phyloP scores from a whole-genome alignment of 306 rosid species.

The Pueraria montana region DNA sequence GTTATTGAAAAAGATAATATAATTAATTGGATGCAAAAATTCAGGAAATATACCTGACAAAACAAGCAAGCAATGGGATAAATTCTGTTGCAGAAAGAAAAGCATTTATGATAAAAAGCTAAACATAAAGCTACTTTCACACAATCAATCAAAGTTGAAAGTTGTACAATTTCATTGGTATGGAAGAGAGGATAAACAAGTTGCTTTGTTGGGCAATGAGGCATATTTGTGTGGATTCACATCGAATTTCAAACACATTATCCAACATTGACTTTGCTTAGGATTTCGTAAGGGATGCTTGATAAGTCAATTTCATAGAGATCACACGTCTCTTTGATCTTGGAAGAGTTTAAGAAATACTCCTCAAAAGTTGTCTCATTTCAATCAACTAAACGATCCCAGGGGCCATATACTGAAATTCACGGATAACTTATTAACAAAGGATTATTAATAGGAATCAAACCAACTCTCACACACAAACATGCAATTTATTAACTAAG shows the following conservation, averaged over 20 bases:
- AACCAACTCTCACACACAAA: too few species aligned
- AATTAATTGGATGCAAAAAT: not conserved
- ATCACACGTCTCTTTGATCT: conserved; percentile 15
- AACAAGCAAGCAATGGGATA: not conserved
- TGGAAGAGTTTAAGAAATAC: not conserved
- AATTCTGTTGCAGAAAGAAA: not conserved
- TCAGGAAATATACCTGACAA: not conserved
- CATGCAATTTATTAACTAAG: too few species aligned
- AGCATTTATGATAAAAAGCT: not conserved
- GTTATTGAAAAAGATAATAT: not conserved
- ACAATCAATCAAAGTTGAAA: conserved; percentile 22
- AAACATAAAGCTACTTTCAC: conserved; percentile 3
- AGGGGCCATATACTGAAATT: too few species aligned
- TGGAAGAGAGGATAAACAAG: conserved; percentile 14
- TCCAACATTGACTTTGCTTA: conserved; percentile 26
- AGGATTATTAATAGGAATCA: too few species aligned
- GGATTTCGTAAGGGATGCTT: conserved; percentile 8
- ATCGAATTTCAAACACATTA: conserved; percentile 45
- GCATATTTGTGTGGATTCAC: conserved; percentile 49
- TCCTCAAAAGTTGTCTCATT: not conserved
- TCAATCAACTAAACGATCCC: not conserved
- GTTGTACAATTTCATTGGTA: not conserved
- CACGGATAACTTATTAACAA: too few species aligned
- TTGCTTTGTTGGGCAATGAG: conserved; percentile 23
- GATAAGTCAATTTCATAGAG: not conserved